Evolutionary conservation across 148 eudicot species (phyloP), one percentile per base, ranked within the genome.

Genomic region (Spergularia marina): DNA sequence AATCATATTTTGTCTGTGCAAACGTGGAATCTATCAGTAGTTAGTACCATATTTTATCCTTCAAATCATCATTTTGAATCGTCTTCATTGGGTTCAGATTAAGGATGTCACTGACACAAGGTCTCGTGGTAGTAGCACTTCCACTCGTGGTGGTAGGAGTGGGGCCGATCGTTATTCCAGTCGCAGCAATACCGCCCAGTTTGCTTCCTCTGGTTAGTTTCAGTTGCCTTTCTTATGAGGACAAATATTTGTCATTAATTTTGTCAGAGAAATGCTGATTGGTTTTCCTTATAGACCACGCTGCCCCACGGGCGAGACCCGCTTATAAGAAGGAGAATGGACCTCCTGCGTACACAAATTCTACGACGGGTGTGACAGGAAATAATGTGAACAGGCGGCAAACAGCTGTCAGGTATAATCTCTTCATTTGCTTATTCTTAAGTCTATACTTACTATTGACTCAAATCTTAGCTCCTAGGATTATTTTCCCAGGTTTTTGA

Each of bases 241-340:
- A 21, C 20, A 44, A 30, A n/a, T 34, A 18, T 40, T 54, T 65
- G 16, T 44, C 54, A 41, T 18, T 68, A 20, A 5, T 52, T n/a
- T 54, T 74, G 49, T 65, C 13, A 53, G 52, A 49, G 73, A 14
- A 10, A 56, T 80, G 12, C 72, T 83, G 14, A 62, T 51, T 62
- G 12, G 51, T 70, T 62, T 77, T 57, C 68, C 65, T 66, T 55
- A 4, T 63, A 94, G 98, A 91, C 41, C 79, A 90, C 72, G 87
- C 78, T 80, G 82, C 84, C 55, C 71, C 64, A 64, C 83, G 84
- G 69, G 89, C 88, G 21, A 94, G 85, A 73, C 68, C 91, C 77
- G 74, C 89, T 52, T 88, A 84, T 82, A 87, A 89, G 86, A 95
- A 89, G 82, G 97, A 95, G 65, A 90, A 83, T 82, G 98, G 86